These are phyloP conservation scores for Bacidia gigantensis DNA, from an alignment of 495 filamentous ascomycete species.

Conservation along the genomic window DNA sequence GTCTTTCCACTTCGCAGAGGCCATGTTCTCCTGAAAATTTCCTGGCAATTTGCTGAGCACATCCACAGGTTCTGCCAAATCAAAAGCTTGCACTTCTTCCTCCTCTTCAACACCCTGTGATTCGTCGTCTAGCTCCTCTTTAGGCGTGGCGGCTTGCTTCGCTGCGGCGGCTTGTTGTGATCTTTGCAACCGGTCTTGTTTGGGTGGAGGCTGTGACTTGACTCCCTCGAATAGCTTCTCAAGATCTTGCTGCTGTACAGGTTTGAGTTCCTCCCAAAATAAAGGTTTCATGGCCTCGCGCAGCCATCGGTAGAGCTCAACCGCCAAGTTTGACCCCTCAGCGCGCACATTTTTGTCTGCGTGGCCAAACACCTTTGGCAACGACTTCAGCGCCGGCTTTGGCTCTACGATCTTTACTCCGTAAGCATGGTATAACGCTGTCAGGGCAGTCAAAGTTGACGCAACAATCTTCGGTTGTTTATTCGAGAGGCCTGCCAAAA, in stretches of 20 bases:
- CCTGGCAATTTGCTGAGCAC: slow-evolving; percentile 72
- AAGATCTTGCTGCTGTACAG: slow-evolving; percentile 85
- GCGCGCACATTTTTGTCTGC: slow-evolving; percentile 98
- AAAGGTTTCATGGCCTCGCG: slow-evolving; percentile 96
- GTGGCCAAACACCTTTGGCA: slow-evolving; percentile 88
- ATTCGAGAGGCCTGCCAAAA: slow-evolving; percentile 71
- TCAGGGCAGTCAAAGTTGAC: slow-evolving; percentile 65
- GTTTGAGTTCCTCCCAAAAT: slow-evolving; percentile 93
- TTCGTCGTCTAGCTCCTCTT: slow-evolving; percentile 41
- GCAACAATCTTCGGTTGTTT: slow-evolving; percentile 94
- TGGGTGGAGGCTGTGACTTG: slow-evolving; percentile 74
- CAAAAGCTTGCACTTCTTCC: slow-evolving; percentile 66
- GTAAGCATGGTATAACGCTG: slow-evolving; percentile 76
- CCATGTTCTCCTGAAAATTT: slow-evolving; percentile 66
- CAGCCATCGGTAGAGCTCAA: slow-evolving; percentile 94
- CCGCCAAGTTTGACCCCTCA: slow-evolving; percentile 79
- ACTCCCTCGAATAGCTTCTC: slow-evolving; percentile 89
- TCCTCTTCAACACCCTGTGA: slow-evolving; percentile 48
- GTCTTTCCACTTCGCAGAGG: slow-evolving; percentile 95
- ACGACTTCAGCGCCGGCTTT: slow-evolving; percentile 78
- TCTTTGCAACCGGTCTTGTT: slow-evolving; percentile 78
- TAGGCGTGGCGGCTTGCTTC: slow-evolving; percentile 45
- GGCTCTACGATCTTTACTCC: slow-evolving; percentile 95
- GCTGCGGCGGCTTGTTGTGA: slow-evolving; percentile 79
- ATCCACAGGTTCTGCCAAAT: slow-evolving; percentile 82